Evolutionary conservation across 1,284 basidiomycete genomes (phyloP).

Genomic region (Tetrapyrgos nigripes): DNA sequence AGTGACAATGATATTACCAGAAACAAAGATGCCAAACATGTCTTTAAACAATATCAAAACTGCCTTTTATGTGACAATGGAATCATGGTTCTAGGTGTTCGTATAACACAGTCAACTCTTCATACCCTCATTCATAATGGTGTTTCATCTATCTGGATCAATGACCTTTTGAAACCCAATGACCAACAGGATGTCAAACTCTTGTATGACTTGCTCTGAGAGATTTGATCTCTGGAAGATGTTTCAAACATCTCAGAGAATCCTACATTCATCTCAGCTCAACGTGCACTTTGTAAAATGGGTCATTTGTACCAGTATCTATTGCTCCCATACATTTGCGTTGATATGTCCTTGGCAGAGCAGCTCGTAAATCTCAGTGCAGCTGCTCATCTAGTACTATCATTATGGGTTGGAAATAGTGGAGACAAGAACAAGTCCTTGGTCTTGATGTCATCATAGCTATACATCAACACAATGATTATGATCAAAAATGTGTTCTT

Average conservation of each 20-base stretch:
- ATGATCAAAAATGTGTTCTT: slow-evolving; percentile 47
- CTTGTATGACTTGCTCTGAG: slow-evolving; percentile 30
- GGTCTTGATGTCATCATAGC: slow-evolving; percentile 32
- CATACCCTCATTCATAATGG: slow-evolving; percentile 13
- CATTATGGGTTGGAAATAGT: too few relatives aligned
- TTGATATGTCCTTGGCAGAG: slow-evolving; percentile 38
- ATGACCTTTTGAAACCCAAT: slow-evolving; percentile 34
- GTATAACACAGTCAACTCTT: slow-evolving; percentile 31
- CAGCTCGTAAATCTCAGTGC: slow-evolving; percentile 42
- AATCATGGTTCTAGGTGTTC: slow-evolving; percentile 25
- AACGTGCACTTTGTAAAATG: slow-evolving; percentile 28
- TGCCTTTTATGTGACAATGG: slow-evolving; percentile 31
- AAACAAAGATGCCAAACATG: slow-evolving; percentile 42
- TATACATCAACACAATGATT: slow-evolving; percentile 41
- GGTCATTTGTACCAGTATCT: slow-evolving; percentile 25
- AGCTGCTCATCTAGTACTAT: slow-evolving; percentile 36
- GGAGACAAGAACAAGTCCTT: slow-evolving; percentile 15
- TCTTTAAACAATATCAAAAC: slow-evolving; percentile 39
- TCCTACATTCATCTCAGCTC: slow-evolving; percentile 22
- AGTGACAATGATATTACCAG: slow-evolving; percentile 40
- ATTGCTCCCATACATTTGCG: neutral
- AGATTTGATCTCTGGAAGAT: slow-evolving; percentile 32
- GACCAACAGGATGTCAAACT: slow-evolving; percentile 40
- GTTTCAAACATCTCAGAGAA: slow-evolving; percentile 3
- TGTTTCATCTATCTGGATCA: slow-evolving; percentile 16